Percentiles rank a stretch among this genome's conserved stretches.
Conservation (phyloP, 768 basidiomycete species). For the Ephemerocybe angulata region DNA sequence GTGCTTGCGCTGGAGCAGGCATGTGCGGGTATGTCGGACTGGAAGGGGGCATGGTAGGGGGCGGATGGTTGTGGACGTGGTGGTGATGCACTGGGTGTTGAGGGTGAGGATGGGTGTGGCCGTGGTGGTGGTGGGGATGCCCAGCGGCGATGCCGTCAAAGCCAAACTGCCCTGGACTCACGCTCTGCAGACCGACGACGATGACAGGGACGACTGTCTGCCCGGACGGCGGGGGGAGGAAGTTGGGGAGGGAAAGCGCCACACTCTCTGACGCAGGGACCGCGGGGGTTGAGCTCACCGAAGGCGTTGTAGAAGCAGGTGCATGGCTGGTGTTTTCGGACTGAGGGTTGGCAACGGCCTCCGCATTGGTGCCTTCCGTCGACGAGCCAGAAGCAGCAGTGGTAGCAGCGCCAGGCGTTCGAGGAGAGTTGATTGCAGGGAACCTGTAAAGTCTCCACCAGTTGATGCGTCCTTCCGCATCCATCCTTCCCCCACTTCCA, state of each 20-base stretch:
- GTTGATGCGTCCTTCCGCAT: constrained; percentile 51
- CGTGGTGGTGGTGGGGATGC: neutral
- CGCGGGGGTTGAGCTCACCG: too few relatives aligned
- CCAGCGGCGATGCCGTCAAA: neutral
- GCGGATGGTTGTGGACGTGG: neutral
- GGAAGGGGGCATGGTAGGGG: too few relatives aligned
- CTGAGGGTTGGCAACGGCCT: neutral
- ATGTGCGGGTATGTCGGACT: neutral
- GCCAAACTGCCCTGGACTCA: constrained; percentile 38
- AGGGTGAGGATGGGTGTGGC: neutral
- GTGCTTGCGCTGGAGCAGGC: neutral
- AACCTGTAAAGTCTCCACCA: constrained; percentile 87
- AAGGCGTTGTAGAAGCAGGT: neutral
- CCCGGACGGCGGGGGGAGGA: constrained; percentile 12
- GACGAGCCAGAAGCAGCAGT: neutral
- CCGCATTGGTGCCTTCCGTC: neutral
- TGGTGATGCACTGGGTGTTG: neutral
- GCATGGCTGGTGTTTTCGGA: neutral
- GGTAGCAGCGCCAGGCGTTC: constrained; percentile 9
- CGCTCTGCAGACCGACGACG: constrained; percentile 78
- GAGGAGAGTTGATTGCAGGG: constrained; percentile 52
- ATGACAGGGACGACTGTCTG: constrained; percentile 75
- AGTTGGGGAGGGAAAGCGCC: constrained; percentile 6
- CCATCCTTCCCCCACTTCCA: constrained; percentile 23
- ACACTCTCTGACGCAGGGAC: neutral